Conservation (phyloP, 768 basidiomycete species). For the Favolaschia claudopus region DNA sequence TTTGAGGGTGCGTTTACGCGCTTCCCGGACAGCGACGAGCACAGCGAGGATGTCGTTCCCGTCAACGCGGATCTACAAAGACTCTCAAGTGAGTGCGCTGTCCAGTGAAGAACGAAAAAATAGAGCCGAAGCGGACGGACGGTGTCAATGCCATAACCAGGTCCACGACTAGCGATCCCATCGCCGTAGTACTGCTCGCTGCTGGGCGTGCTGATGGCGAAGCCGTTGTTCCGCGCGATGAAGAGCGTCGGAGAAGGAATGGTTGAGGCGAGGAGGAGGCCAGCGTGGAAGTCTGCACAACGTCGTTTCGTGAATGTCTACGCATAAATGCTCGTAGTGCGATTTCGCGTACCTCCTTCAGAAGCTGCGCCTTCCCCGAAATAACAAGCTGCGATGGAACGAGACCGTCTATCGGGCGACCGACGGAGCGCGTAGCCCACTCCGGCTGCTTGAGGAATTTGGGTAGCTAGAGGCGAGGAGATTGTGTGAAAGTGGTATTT, state of each 20-base stretch:
- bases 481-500: conserved; percentile 92
- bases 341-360: conserved; percentile 73
- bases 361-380: conserved; percentile 96
- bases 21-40: conserved; percentile 74
- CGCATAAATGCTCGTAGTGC: neutral
- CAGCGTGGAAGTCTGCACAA: conserved; percentile 87
- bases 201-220: conserved; percentile 93
- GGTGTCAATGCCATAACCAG: conserved; percentile 92
- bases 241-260: conserved; percentile 78
- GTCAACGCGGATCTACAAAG: conserved; percentile 75
- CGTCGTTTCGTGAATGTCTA: conserved; percentile 16
- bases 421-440: conserved; percentile 90
- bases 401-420: conserved; percentile 69
- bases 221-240: conserved; percentile 86
- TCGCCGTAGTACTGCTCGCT: conserved; percentile 92
- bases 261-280: conserved; percentile 80
- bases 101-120: neutral
- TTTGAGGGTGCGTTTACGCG: conserved; percentile 73
- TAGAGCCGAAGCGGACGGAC: conserved; percentile 14
- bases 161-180: conserved; percentile 90
- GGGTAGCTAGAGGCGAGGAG: conserved; percentile 91
- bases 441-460: conserved; percentile 94
- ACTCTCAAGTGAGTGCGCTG: neutral
- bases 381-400: conserved; percentile 85
- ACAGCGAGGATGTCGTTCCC: conserved; percentile 94